Evolutionary conservation across 257 asterid genomes (phyloP), one percentile per base, ranked within the genome.

Genomic region (Scutellaria baicalensis): DNA sequence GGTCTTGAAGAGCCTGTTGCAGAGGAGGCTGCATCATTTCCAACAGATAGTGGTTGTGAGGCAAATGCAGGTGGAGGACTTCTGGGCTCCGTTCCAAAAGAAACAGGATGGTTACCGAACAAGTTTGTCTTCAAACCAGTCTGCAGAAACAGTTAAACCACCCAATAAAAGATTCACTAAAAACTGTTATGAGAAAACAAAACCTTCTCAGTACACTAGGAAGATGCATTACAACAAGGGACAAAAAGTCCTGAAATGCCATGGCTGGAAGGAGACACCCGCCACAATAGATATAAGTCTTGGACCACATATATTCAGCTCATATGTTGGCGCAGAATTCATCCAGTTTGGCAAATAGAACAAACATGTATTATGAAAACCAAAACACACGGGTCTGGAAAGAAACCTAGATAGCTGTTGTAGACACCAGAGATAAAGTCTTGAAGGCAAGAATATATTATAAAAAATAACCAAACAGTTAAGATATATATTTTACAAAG

Each of bases 21-120:
- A 64, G 59, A 38, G 47, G 88, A 75, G 5, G 69, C 75, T 36
- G 85, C 71, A 72, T 80, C 80, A 49, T 75, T 82, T 57, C 80
- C 88, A 61, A 64, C 72, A 63, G 81, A 64, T n/a, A 87, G 77
- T 13, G 98, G 96, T 65, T 86, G 92, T 16, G 97, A 81, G 64
- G 93, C 79, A 87, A 93, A 90, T 55, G 96, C 96, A 72, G 90
- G 96, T 54, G 97, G 95, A 21, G 97, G 94, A 79, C 78, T 72
- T 71, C 84, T 82, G 44, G 93, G 50, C 59, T 93, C 98, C 50
- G 83, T 51, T 66, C 81, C 88, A 17, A 84, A 69, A 31, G 89
- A 75, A 74, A 91, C 92, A 21, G 95, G 96, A 82, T 87, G 93
- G 76, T 87, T 89, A 18, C 98, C 97, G 68, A 93, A 87, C 80